Base-by-base conservation (phyloP, 2,329 filamentous ascomycete genomes). In the Chaetomium globosum region DNA sequence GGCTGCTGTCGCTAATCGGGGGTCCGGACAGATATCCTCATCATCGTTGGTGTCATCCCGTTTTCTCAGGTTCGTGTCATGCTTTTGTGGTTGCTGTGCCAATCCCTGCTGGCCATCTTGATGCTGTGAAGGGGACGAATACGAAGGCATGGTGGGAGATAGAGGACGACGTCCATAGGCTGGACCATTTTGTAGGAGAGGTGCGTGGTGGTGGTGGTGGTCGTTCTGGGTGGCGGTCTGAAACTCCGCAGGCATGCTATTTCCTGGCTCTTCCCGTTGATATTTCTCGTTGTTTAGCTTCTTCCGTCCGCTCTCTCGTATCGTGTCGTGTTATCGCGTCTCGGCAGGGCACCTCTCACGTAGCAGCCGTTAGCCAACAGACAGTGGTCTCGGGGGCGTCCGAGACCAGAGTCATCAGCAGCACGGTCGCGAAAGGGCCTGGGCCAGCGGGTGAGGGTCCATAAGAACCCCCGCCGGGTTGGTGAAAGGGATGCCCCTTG, bases 351-450 rank as follows among this genome's bases (percentile, higher is more conserved):
- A 33, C 61, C 57, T 60, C 61, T 63, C 55, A 59, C 71, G 74
- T 74, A 71, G 75, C 77, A 73, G 74, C 76, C 73, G 73, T 75
- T 73, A 74, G 77, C 76, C 77, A 80, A 48, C 53, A 61, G 79
- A 81, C 80, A 76, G 75, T 81, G 80, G 78, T 76, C 80, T 82
- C 80, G 79, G 77, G 61, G 57, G 64, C 46, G 59, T 26, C 69
- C 70, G 72, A 83, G 82, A 81, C 83, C 78, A 80, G 76, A 78
- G 82, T 84, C 84, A 80, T 85, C 83, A 85, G 83, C 83, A 85
- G 83, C 81, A 82, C 82, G 80, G 81, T 85, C 82, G 83, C 82
- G 81, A 83, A 82, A 80, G 79, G 72, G 74, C 76, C 74, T 73
- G 72, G 72, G 73, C 73, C 76, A 76, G 73, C 71, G 73, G 74